Conservation (phyloP, 2,329 filamentous ascomycete species). For the Colletotrichum caudatum region DNA sequence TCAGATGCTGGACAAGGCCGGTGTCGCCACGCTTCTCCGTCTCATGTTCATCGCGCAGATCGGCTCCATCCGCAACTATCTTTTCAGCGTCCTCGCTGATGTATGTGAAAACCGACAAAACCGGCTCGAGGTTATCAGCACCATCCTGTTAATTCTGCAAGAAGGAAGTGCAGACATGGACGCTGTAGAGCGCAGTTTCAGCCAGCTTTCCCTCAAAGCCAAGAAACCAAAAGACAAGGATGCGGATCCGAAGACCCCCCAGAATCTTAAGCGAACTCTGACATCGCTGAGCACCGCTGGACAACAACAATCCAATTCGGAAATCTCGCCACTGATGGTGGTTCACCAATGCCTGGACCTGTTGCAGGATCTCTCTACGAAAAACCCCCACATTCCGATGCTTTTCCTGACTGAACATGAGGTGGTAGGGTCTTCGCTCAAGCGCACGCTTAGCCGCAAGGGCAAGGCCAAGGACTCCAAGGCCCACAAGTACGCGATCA, state of each 20-base stretch:
- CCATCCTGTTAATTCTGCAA: conserved; percentile 91
- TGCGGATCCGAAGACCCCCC: conserved; percentile 78
- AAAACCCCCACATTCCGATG: conserved; percentile 87
- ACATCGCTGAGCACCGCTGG: conserved; percentile 66
- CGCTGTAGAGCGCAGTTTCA: conserved; percentile 95
- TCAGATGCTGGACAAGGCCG: conserved; percentile 96
- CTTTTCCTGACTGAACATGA: conserved; percentile 98
- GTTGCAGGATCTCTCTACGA: conserved; percentile 83
- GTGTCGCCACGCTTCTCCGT: conserved; percentile 94
- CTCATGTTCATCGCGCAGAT: conserved; percentile 98
- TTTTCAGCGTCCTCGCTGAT: conserved; percentile 89
- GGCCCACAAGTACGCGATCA: conserved; percentile 89
- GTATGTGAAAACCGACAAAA: conserved; percentile 98
- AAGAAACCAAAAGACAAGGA: conserved; percentile 79
- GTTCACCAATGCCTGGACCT: conserved; percentile 94
- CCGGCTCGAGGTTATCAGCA: conserved; percentile 91
- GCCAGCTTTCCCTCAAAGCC: conserved; percentile 90
- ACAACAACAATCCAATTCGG: conserved; percentile 73
- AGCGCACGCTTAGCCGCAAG: conserved; percentile 82
- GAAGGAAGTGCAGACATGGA: conserved; percentile 94
- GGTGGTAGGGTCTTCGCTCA: conserved; percentile 76
- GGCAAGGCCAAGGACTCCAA: conserved; percentile 89
- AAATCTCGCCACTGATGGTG: conserved; percentile 93
- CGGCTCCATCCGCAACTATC: conserved; percentile 83
- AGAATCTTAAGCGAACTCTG: conserved; percentile 79